Evolutionary conservation across 2,329 filamentous ascomycete genomes (phyloP).

Genomic region (Xylaria sp.): DNA sequence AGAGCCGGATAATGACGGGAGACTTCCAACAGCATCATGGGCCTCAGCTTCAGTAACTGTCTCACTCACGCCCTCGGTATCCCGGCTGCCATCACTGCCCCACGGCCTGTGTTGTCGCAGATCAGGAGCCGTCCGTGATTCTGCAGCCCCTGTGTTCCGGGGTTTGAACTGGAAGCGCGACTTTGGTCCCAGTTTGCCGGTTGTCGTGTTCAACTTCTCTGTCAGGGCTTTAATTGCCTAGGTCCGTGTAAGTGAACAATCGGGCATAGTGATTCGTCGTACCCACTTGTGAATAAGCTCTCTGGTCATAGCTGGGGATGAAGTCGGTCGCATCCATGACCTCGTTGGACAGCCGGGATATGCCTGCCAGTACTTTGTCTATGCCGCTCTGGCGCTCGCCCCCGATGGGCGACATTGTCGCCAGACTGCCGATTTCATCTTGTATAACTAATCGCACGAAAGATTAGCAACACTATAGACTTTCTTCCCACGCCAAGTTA

Average conservation of each 20-base stretch:
- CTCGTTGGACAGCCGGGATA: conserved; percentile 80
- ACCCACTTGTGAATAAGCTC: conserved; percentile 77
- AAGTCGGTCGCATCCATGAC: conserved; percentile 83
- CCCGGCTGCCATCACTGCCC: conserved; percentile 30
- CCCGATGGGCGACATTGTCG: conserved; percentile 64
- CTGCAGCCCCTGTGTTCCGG: conserved; percentile 56
- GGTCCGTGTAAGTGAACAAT: conserved; percentile 6
- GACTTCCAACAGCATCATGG: conserved; percentile 46
- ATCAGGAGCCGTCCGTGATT: conserved; percentile 47
- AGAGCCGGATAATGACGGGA: conserved; percentile 40
- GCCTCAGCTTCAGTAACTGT: conserved; percentile 34
- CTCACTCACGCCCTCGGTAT: conserved; percentile 14
- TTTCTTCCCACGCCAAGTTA: not conserved
- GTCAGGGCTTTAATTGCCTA: conserved; percentile 80
- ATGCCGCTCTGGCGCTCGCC: conserved; percentile 81
- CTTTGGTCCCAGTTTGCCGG: conserved; percentile 71
- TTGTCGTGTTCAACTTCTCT: conserved; percentile 75
- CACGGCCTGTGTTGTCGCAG: conserved; percentile 29
- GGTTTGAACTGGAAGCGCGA: conserved; percentile 84
- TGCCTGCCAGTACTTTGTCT: conserved; percentile 79
- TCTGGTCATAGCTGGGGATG: conserved; percentile 87
- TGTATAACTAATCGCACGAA: conserved; percentile 65
- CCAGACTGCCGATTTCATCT: conserved; percentile 73
- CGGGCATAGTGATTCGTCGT: not conserved
- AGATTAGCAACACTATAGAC: conserved; percentile 9